A percentile compares a stretch with the other conserved stretches of the same genome.
Evolutionary conservation across 306 rosid genomes (phyloP).

Genomic region (Trichosanthes truncata): DNA sequence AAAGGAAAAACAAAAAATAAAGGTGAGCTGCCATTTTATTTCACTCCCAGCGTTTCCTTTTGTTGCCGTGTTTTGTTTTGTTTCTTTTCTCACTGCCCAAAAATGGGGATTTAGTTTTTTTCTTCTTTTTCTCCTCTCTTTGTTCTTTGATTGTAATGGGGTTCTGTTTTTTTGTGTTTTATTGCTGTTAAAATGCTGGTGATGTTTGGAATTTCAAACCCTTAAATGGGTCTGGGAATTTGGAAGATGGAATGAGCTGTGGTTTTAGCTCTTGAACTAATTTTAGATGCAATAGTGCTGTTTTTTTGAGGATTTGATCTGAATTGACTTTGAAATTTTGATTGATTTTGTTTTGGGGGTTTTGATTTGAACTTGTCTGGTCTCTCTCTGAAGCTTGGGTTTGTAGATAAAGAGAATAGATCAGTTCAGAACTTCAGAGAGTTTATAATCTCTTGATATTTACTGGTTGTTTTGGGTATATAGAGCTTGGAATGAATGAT

Average conservation of each 20-base stretch:
- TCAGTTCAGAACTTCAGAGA: background rate
- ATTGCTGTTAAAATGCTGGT: background rate
- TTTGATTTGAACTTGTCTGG: background rate
- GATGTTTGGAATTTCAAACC: background rate
- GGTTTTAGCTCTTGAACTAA: background rate
- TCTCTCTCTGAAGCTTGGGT: background rate
- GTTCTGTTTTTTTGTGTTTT: background rate
- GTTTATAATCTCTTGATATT: background rate
- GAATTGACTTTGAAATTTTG: background rate
- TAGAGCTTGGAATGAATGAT: background rate
- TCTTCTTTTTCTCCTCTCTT: background rate
- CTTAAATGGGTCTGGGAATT: background rate
- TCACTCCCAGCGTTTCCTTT: background rate
- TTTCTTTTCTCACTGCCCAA: background rate
- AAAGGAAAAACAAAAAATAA: background rate
- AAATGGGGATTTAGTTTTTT: background rate
- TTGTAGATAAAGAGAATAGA: background rate
- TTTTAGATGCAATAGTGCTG: background rate
- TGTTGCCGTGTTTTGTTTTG: background rate
- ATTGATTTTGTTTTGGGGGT: background rate
- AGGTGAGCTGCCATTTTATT: constrained; percentile 6
- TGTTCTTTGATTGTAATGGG: background rate
- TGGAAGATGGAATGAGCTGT: background rate
- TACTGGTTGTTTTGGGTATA: background rate
- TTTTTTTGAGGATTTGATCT: background rate